Percentiles rank a stretch among this genome's conserved stretches.
phyloP scores from a whole-genome alignment of 2,329 filamentous ascomycete species.

The Aureobasidium musti region DNA sequence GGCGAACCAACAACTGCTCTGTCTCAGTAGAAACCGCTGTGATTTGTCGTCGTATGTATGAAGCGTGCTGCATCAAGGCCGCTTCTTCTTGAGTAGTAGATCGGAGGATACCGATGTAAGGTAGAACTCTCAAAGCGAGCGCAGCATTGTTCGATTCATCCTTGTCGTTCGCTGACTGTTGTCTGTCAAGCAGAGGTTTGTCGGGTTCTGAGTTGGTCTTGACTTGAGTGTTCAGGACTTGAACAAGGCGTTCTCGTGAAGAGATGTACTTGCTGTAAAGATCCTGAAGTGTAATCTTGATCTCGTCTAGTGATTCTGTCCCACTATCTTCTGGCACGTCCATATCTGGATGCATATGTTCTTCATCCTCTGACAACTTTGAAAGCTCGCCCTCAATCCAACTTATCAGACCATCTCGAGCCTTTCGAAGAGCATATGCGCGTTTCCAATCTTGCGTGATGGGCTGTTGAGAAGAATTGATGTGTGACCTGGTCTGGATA shows the following conservation, averaged over 20 bases:
- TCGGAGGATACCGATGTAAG: constrained; percentile 35
- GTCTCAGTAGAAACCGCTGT: constrained; percentile 35
- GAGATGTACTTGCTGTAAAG: constrained; percentile 22
- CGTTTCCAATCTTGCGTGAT: constrained; percentile 10
- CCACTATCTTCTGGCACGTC: background rate
- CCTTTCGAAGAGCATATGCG: constrained; percentile 20
- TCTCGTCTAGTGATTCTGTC: background rate
- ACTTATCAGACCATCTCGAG: constrained; percentile 28
- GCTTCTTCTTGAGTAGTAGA: constrained; percentile 34
- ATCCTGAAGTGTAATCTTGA: background rate
- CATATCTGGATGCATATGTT: background rate
- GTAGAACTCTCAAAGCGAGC: constrained; percentile 33
- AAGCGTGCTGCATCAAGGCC: constrained; percentile 36
- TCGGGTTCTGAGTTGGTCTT: background rate
- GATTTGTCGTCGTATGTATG: constrained; percentile 37
- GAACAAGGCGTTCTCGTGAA: constrained; percentile 8
- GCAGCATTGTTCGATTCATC: background rate
- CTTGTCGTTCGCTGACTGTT: background rate
- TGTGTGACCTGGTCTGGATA: background rate
- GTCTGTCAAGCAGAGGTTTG: background rate
- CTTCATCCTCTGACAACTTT: constrained; percentile 26
- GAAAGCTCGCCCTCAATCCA: constrained; percentile 31
- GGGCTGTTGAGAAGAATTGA: background rate
- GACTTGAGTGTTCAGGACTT: background rate
- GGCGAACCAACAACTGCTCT: constrained; percentile 35